phyloP scores from a whole-genome alignment of 2,329 filamentous ascomycete genomes.

The Ophiostoma tasmaniense region DNA sequence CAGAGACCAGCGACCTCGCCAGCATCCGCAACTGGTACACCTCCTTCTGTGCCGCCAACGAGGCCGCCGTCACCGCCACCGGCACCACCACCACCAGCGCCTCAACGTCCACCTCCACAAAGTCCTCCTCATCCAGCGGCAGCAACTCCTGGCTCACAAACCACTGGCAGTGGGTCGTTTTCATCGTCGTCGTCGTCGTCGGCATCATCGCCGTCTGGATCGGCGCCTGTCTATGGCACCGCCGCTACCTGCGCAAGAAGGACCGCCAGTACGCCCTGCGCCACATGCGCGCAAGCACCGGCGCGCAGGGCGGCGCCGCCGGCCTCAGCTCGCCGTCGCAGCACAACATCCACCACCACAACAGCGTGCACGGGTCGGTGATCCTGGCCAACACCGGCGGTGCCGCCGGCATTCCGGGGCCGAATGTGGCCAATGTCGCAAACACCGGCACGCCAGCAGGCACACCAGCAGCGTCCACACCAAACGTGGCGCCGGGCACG shows the following conservation, averaged over 20 bases:
- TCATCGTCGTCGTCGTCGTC: slow-evolving; percentile 66
- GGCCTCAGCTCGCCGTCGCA: slow-evolving; percentile 25
- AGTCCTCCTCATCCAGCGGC: slow-evolving; percentile 5
- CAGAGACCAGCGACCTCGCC: slow-evolving; percentile 39
- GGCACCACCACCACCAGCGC: background rate
- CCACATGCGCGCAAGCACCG: slow-evolving; percentile 27
- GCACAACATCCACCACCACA: slow-evolving; percentile 25
- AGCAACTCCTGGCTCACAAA: slow-evolving; percentile 40
- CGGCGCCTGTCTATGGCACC: slow-evolving; percentile 61
- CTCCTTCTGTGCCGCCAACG: slow-evolving; percentile 49
- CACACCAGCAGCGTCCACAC: slow-evolving; percentile 14
- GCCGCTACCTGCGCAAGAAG: slow-evolving; percentile 62
- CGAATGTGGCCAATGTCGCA: background rate
- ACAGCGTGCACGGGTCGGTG: slow-evolving; percentile 11
- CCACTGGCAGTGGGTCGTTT: slow-evolving; percentile 75
- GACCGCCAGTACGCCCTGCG: slow-evolving; percentile 47
- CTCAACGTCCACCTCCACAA: background rate
- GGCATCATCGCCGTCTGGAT: slow-evolving; percentile 60
- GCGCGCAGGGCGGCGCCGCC: slow-evolving; percentile 27
- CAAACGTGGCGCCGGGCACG: slow-evolving; percentile 3
- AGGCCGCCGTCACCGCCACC: slow-evolving; percentile 28
- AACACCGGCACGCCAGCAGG: slow-evolving; percentile 9
- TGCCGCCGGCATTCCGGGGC: slow-evolving; percentile 26
- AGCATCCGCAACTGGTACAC: slow-evolving; percentile 64
- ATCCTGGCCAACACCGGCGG: slow-evolving; percentile 20